Base-by-base conservation (phyloP, 352 stramenopile genomes). In the Phytopythium helicoides region DNA sequence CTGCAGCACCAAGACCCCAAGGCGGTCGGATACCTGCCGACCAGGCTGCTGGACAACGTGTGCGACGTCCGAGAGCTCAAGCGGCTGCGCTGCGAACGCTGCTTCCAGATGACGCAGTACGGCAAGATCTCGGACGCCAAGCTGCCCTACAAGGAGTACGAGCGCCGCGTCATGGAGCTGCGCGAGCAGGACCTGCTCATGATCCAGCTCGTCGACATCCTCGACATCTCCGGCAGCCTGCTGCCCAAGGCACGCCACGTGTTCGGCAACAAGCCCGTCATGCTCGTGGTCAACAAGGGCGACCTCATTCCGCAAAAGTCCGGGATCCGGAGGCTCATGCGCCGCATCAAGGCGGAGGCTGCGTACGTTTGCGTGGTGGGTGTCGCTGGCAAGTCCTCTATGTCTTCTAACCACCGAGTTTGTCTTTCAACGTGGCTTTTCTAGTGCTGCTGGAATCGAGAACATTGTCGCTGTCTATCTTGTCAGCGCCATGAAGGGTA, bases 211-310 rank as follows among this genome's bases (percentile, higher is more conserved):
- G 82, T 97, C 31, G 90, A 97, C 63, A 92, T 97, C 36, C 86
- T 97, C 14, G 90, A 97, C 64, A 96, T 97, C 54, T 78, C 84
- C 0, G 89, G 87, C 21, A 95, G 81, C 64, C 47, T 97, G 57
- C 62, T 97, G 50, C 86, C 83, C 23, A 94, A 96, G 52, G 71
- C 83, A 42, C 73, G 81, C 23, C 71, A 95, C 60, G 56, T 96
- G 34, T 90, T 96, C 60, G 90, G 90, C 47, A 90, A 92, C 37
- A 96, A 97, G 50, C 85, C 84, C 1, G 83, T 97, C 23, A 75
- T 97, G 60, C 73, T 97, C 7, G 87, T 92, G 21, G 86, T 95
- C 14, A 97, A 97, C 60, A 97, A 97, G 56, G 82, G 84, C 39
- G 90, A 97, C 44, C 52, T 97, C 46, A 79, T 96, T 26, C 90